Conservation (phyloP, 1,284 basidiomycete species). For the Marasmius tenuissimus region DNA sequence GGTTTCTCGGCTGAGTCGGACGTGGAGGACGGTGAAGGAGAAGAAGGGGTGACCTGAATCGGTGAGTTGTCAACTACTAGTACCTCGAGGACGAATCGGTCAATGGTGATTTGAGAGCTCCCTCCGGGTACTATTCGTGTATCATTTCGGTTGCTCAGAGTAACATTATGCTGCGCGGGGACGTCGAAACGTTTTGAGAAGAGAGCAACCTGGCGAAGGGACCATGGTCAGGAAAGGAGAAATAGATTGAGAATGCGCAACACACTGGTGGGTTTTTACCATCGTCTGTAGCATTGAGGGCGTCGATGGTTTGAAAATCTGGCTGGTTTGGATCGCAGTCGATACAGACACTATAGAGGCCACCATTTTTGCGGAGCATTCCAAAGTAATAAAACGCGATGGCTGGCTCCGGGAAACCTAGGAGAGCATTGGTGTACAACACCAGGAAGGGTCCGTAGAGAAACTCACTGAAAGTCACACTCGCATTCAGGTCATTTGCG, state of each 20-base stretch:
- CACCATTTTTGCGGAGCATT: background rate
- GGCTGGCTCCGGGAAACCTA: no score
- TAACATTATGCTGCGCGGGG: background rate
- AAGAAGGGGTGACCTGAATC: background rate
- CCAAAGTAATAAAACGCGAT: no score
- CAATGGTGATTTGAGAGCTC: conserved; percentile 27
- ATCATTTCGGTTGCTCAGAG: background rate
- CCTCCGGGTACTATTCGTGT: conserved; percentile 10
- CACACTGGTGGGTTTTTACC: conserved; percentile 29
- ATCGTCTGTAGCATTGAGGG: conserved; percentile 23
- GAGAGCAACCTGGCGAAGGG: conserved; percentile 21
- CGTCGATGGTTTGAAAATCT: conserved; percentile 24
- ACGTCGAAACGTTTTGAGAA: background rate
- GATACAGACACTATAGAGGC: conserved; percentile 26
- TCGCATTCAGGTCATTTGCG: no score
- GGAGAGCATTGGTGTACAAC: no score
- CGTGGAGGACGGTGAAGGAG: no score
- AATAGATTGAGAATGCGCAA: background rate
- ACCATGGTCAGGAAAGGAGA: conserved; percentile 16
- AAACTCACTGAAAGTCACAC: no score
- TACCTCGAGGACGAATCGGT: conserved; percentile 26
- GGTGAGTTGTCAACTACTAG: conserved; percentile 10
- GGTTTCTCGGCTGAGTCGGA: background rate
- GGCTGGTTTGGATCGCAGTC: conserved; percentile 29
- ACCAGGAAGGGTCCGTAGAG: no score